A percentile compares a stretch with the other conserved stretches of the same genome.
Evolutionary conservation across 2,329 filamentous ascomycete species (phyloP).

Genomic region (Penicillium vulpinum): DNA sequence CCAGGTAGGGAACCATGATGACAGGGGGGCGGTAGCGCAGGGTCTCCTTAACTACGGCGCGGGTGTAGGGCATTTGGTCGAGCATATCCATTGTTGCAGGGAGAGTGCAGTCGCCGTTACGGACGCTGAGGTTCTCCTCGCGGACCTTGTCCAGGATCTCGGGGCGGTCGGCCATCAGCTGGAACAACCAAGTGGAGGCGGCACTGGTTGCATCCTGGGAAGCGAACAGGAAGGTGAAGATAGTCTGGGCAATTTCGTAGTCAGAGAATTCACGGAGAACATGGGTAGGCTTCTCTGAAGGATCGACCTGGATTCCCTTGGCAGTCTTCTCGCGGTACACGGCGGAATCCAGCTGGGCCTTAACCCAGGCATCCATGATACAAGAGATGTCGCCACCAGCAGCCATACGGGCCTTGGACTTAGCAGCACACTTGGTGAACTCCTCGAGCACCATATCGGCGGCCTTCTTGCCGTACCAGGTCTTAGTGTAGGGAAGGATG

Average conservation of each 20-base stretch:
- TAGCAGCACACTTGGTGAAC: constrained; percentile 87
- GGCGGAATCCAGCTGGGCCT: constrained; percentile 81
- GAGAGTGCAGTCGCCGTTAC: constrained; percentile 71
- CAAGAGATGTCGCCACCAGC: constrained; percentile 83
- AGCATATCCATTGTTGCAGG: constrained; percentile 79
- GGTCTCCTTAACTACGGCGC: constrained; percentile 86
- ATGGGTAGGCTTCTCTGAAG: constrained; percentile 76
- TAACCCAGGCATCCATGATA: constrained; percentile 94
- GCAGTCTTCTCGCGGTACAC: constrained; percentile 76
- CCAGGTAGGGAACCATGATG: constrained; percentile 92
- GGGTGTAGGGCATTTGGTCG: constrained; percentile 85
- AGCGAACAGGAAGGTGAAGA: constrained; percentile 96
- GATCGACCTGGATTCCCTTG: constrained; percentile 66
- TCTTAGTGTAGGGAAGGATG: constrained; percentile 91
- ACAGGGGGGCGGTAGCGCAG: constrained; percentile 94
- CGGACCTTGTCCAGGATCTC: constrained; percentile 86
- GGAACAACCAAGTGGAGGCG: constrained; percentile 92
- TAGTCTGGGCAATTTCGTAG: constrained; percentile 85
- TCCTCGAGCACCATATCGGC: constrained; percentile 88
- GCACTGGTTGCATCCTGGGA: constrained; percentile 96
- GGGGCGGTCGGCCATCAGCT: constrained; percentile 89
- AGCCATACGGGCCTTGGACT: constrained; percentile 89
- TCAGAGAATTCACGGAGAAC: constrained; percentile 85
- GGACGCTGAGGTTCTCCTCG: constrained; percentile 79
- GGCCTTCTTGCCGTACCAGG: constrained; percentile 96